Evolutionary conservation across 148 eudicot species (phyloP).

Genomic region (Rhododendron mucronatum): DNA sequence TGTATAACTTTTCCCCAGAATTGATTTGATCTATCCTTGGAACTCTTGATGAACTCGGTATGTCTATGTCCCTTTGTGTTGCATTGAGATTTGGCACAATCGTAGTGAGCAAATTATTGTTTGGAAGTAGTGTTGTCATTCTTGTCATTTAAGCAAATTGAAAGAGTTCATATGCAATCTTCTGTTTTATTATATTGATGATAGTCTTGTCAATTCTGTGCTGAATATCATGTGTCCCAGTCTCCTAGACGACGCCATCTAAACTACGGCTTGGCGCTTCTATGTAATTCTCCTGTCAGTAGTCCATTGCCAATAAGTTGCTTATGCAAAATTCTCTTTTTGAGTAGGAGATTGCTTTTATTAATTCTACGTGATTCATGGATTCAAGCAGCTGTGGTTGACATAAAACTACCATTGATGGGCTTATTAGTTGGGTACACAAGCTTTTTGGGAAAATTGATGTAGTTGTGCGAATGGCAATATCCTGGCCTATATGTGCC

Average conservation of each 20-base stretch:
- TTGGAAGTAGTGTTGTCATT: conserved; percentile 1
- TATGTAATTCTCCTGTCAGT: neutral
- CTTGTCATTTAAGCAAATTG: conserved; percentile 11
- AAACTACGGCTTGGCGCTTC: neutral
- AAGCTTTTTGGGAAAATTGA: neutral
- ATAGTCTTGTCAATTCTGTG: neutral
- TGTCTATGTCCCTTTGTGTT: conserved; percentile 5
- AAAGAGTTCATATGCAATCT: neutral
- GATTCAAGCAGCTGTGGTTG: neutral
- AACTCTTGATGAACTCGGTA: conserved; percentile 7
- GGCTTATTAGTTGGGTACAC: neutral
- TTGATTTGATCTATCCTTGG: conserved; percentile 11
- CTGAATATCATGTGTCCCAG: neutral
- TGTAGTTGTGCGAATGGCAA: neutral
- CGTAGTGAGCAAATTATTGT: neutral
- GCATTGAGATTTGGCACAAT: neutral
- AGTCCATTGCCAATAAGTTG: neutral
- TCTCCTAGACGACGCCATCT: neutral
- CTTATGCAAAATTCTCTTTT: neutral
- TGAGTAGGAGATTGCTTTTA: neutral
- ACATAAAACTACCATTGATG: neutral
- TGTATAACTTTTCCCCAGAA: neutral
- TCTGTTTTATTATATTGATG: neutral
- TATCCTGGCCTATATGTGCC: neutral
- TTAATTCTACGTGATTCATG: neutral